Evolutionary conservation across 345 rosid genomes (phyloP).

Genomic region (Hirschfeldia incana): DNA sequence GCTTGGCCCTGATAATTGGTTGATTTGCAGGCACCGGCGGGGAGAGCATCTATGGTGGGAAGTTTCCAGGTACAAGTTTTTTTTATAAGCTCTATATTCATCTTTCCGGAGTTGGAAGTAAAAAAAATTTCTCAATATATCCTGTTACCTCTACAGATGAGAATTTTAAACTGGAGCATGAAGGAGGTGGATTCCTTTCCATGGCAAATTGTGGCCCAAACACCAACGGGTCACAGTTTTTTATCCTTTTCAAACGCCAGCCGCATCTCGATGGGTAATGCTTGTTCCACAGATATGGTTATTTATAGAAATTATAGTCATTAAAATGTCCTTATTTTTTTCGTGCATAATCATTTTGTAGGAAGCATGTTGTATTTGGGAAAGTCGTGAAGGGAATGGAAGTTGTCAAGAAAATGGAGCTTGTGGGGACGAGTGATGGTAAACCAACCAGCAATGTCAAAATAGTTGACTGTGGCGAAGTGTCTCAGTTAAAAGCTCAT

Average conservation of each 20-base stretch:
- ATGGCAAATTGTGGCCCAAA: slow-evolving; percentile 96
- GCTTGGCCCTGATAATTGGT: slow-evolving; percentile 16
- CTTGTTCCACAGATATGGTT: slow-evolving; percentile 24
- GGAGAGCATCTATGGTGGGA: slow-evolving; percentile 96
- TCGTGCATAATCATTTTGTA: slow-evolving; percentile 32
- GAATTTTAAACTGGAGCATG: slow-evolving; percentile 76
- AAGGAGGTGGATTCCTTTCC: slow-evolving; percentile 84
- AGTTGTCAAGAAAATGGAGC: slow-evolving; percentile 75
- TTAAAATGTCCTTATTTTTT: slow-evolving; percentile 18
- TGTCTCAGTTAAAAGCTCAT: slow-evolving; percentile 48
- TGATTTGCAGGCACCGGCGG: slow-evolving; percentile 99
- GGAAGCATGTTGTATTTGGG: slow-evolving; percentile 98
- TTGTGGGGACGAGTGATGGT: slow-evolving; percentile 66
- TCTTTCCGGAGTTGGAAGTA: not conserved
- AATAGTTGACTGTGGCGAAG: slow-evolving; percentile 76
- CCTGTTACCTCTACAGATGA: slow-evolving; percentile 58
- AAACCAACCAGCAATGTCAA: slow-evolving; percentile 60
- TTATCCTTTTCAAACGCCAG: slow-evolving; percentile 75
- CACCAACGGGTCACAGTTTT: slow-evolving; percentile 97
- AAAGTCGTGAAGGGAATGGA: slow-evolving; percentile 85
- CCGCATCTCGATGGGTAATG: slow-evolving; percentile 93
- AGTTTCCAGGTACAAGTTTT: slow-evolving; percentile 71
- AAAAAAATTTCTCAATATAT: not conserved
- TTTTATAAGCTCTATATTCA: slow-evolving; percentile 4
- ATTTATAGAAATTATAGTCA: not conserved